phyloP scores from a whole-genome alignment of 2,329 filamentous ascomycete genomes.

The Blastomyces percursus region DNA sequence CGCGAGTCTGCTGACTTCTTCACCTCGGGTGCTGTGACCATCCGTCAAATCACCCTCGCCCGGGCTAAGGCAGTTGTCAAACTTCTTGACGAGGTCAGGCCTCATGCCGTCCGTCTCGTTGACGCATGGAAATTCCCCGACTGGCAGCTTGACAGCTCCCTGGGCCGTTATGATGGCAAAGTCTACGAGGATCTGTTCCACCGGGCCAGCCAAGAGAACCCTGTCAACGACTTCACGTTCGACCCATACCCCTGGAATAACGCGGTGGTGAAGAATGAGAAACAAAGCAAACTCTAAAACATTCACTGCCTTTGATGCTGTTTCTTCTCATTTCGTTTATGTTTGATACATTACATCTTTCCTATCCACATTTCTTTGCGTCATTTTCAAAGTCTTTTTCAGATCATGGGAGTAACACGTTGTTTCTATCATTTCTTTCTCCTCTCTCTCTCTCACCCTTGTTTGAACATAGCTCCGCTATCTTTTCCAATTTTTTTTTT shows the following conservation, averaged over 20 bases:
- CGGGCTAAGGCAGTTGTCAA: conserved; percentile 57
- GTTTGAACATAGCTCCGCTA: neutral
- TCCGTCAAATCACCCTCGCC: conserved; percentile 60
- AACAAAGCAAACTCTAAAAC: conserved; percentile 30
- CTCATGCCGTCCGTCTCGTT: conserved; percentile 60
- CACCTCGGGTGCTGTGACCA: conserved; percentile 55
- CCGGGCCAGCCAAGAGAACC: conserved; percentile 60
- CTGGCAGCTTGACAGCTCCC: conserved; percentile 61
- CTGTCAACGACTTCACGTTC: conserved; percentile 59
- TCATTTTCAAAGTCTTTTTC: neutral
- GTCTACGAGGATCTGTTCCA: conserved; percentile 71
- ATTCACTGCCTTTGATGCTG: conserved; percentile 6
- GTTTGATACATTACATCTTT: conserved; percentile 1
- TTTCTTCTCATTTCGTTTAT: conserved; percentile 10
- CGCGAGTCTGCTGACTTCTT: conserved; percentile 63
- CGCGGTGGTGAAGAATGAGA: conserved; percentile 48
- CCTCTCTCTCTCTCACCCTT: neutral
- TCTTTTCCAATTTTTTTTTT: neutral
- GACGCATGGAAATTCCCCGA: conserved; percentile 69
- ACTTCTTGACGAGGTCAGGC: conserved; percentile 59
- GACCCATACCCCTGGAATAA: conserved; percentile 59
- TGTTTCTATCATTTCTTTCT: neutral
- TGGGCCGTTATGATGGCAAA: conserved; percentile 61
- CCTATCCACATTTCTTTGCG: neutral
- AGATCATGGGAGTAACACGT: neutral